Percentiles rank a stretch among this genome's conserved stretches.
phyloP scores from a whole-genome alignment of 1,139 yeast genomes.

The Suhomyces kunorum region DNA sequence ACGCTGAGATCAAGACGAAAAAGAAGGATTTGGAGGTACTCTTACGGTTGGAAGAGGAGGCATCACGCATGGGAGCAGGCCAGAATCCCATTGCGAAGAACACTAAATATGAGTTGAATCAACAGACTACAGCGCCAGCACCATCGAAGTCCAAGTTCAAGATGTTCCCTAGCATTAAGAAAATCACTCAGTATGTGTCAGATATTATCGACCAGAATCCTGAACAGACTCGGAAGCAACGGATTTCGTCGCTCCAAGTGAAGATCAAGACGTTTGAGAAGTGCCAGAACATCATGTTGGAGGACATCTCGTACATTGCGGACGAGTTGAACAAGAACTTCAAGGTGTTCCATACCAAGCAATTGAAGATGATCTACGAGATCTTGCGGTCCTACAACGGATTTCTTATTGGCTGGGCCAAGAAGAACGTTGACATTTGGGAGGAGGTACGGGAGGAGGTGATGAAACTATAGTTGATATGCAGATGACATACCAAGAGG shows the following conservation, averaged over 20 bases:
- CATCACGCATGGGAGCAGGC: slow-evolving; percentile 38
- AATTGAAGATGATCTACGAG: slow-evolving; percentile 45
- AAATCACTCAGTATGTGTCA: slow-evolving; percentile 62
- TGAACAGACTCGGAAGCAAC: slow-evolving; percentile 60
- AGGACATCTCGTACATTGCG: slow-evolving; percentile 56
- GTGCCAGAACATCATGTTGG: slow-evolving; percentile 58
- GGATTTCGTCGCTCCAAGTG: slow-evolving; percentile 50
- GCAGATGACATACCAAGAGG: too few relatives aligned
- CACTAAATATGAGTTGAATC: slow-evolving; percentile 32
- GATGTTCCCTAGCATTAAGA: slow-evolving; percentile 38
- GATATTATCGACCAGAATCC: slow-evolving; percentile 75
- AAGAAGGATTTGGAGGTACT: slow-evolving; percentile 44
- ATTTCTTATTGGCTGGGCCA: slow-evolving; percentile 68
- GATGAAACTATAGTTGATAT: slow-evolving; percentile 22
- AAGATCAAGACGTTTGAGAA: slow-evolving; percentile 56
- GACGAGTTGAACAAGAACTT: slow-evolving; percentile 53
- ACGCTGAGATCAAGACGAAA: slow-evolving; percentile 52
- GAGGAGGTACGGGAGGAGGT: slow-evolving; percentile 60
- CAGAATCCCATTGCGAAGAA: slow-evolving; percentile 29
- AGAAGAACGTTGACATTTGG: slow-evolving; percentile 71
- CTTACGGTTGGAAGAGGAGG: slow-evolving; percentile 43
- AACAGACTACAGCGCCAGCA: slow-evolving; percentile 19
- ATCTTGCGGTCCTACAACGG: slow-evolving; percentile 54
- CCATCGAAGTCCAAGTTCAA: slow-evolving; percentile 21
- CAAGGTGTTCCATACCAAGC: slow-evolving; percentile 50